Conservation (phyloP, 768 basidiomycete genomes). For the Filobasidium floriforme region DNA sequence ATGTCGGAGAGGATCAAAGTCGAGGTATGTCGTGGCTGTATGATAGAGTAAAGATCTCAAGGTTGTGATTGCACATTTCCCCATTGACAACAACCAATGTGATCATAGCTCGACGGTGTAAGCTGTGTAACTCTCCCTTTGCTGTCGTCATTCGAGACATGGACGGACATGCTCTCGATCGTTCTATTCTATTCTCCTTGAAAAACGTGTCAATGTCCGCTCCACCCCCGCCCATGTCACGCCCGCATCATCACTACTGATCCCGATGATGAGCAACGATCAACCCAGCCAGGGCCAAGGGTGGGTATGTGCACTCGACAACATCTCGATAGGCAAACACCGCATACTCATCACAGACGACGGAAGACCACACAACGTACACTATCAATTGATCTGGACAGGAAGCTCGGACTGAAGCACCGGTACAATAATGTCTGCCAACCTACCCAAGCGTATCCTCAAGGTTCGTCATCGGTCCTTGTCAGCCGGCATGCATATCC, state of each 20-base stretch:
- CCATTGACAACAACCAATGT: too few species aligned
- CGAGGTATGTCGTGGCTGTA: too few species aligned
- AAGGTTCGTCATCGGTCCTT: slow-evolving; percentile 31
- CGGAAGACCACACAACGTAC: neutral
- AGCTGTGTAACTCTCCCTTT: neutral
- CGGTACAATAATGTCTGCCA: slow-evolving; percentile 30
- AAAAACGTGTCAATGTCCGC: neutral
- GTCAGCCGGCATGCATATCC: neutral
- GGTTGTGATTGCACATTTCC: too few species aligned
- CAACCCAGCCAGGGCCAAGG: too few species aligned
- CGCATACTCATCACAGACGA: neutral
- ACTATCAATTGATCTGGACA: neutral
- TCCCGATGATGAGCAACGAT: neutral
- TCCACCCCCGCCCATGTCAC: neutral
- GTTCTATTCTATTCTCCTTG: neutral
- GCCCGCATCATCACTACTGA: neutral
- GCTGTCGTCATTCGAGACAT: slow-evolving; percentile 8
- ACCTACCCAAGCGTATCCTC: slow-evolving; percentile 43
- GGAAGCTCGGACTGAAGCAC: neutral
- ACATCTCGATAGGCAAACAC: too few species aligned
- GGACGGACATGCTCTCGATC: slow-evolving; percentile 2
- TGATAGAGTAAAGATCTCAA: too few species aligned
- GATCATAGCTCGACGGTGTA: too few species aligned
- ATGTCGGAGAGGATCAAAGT: too few species aligned
- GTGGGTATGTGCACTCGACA: too few species aligned